Percentiles rank a stretch among this genome's conserved stretches.
These are phyloP conservation scores for Ustilago cynodontis DNA, from an alignment of 1,284 basidiomycete genomes.

Conservation along the genomic window DNA sequence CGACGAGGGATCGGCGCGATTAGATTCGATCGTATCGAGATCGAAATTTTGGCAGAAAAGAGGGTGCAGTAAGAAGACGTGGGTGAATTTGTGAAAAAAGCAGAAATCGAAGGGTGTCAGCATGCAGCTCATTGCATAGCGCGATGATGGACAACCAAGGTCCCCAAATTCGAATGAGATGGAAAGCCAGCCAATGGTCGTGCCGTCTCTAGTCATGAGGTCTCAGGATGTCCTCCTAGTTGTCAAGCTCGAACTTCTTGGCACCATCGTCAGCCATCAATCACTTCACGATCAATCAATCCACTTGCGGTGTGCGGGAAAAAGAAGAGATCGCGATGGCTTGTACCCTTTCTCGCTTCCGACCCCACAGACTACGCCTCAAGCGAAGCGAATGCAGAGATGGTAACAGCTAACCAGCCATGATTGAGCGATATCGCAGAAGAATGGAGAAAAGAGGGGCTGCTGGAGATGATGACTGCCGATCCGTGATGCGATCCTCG, in stretches of 20 bases:
- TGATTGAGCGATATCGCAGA: background rate
- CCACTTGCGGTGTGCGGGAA: background rate
- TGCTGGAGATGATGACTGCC: conserved; percentile 1
- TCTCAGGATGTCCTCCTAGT: background rate
- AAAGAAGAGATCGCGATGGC: background rate
- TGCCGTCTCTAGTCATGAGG: background rate
- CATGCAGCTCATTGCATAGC: conserved; percentile 32
- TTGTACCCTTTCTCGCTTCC: too few relatives aligned
- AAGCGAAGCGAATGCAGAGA: conserved; percentile 2
- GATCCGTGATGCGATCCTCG: conserved; percentile 31
- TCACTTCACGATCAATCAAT: too few relatives aligned
- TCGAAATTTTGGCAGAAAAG: conserved; percentile 1
- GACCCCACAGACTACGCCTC: too few relatives aligned
- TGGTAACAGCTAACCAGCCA: background rate
- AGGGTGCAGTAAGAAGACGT: conserved; percentile 13
- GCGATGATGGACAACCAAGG: conserved; percentile 3
- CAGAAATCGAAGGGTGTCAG: conserved; percentile 30
- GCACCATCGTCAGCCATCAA: background rate
- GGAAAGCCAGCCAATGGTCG: background rate
- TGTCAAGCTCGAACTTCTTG: background rate
- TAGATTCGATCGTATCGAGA: background rate
- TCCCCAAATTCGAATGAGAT: conserved; percentile 1
- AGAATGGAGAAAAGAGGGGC: background rate
- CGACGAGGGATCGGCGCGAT: background rate
- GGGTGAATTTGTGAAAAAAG: background rate